Conservation (phyloP, 805 yeast genomes). For the Sungouiozyma intestinalis region DNA sequence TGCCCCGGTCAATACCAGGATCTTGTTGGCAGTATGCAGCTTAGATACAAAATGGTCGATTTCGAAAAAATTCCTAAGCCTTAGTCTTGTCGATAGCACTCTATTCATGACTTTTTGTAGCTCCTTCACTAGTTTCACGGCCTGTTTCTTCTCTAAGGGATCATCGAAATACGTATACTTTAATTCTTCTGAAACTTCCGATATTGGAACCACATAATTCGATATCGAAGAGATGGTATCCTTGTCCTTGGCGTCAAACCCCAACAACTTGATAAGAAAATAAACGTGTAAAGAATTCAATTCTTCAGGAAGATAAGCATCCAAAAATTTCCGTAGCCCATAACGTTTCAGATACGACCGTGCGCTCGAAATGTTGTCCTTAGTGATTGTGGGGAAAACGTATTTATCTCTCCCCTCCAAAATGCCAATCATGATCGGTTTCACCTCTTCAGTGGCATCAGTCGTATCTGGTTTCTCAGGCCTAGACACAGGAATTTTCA, state of each 20-base stretch:
- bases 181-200: constrained; percentile 6
- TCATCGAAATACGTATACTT: constrained; percentile 22
- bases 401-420: constrained; percentile 23
- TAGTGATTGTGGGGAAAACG: constrained; percentile 30
- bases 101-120: constrained; percentile 56
- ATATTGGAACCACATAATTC: constrained; percentile 13
- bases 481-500: neutral
- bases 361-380: constrained; percentile 36
- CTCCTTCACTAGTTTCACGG: constrained; percentile 39
- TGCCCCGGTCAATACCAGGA: constrained; percentile 81
- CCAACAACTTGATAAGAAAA: constrained; percentile 49
- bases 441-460: neutral
- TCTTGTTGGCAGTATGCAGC: constrained; percentile 44
- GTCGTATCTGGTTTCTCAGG: constrained; percentile 4
- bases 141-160: constrained; percentile 35
- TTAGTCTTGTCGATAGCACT: constrained; percentile 45
- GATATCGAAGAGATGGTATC: constrained; percentile 27
- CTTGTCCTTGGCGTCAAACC: constrained; percentile 37
- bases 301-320: constrained; percentile 48
- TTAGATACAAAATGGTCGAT: constrained; percentile 48
- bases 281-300: constrained; percentile 50
- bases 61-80: constrained; percentile 44
- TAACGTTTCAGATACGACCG: constrained; percentile 44
- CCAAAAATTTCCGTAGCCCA: constrained; percentile 54
- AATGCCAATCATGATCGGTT: constrained; percentile 18